A percentile compares a stretch with the other conserved stretches of the same genome.
These are phyloP conservation scores for Tuctoria greenei DNA, from an alignment of 176 grass and related monocot genomes.

Conservation along the genomic window DNA sequence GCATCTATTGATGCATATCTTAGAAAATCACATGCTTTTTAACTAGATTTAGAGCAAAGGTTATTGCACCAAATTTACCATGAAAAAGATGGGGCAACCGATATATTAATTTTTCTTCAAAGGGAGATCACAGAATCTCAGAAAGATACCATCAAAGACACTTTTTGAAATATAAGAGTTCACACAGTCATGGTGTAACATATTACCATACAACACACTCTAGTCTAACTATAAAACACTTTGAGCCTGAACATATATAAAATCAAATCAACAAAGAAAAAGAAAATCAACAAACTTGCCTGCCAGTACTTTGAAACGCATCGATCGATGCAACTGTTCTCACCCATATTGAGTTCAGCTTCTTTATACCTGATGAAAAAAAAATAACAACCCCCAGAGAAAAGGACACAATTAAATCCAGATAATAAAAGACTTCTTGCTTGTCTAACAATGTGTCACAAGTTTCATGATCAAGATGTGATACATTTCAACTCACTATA, in stretches of 20 bases:
- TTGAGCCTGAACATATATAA: slow-evolving; percentile 1
- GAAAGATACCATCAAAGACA: slow-evolving; percentile 7
- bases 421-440: neutral
- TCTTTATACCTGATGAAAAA: slow-evolving; percentile 76
- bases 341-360: slow-evolving; percentile 94
- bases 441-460: slow-evolving; percentile 4
- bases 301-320: slow-evolving; percentile 98
- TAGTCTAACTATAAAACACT: slow-evolving; percentile 4
- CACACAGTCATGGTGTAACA: neutral
- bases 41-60: neutral
- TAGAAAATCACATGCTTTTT: too few species aligned
- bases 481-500: neutral
- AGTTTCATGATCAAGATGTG: neutral
- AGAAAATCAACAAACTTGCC: slow-evolving; percentile 41
- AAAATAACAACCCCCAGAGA: neutral
- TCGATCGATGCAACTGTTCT: slow-evolving; percentile 98
- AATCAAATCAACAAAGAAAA: neutral
- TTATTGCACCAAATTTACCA: too few species aligned
- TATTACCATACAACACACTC: neutral
- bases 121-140: neutral
- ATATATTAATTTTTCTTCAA: neutral
- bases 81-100: too few species aligned
- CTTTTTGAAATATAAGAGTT: neutral
- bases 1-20: neutral
- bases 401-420: neutral